Conservation (phyloP, 2,329 filamentous ascomycete genomes). For the Cladosporium austrohemisphaericum region DNA sequence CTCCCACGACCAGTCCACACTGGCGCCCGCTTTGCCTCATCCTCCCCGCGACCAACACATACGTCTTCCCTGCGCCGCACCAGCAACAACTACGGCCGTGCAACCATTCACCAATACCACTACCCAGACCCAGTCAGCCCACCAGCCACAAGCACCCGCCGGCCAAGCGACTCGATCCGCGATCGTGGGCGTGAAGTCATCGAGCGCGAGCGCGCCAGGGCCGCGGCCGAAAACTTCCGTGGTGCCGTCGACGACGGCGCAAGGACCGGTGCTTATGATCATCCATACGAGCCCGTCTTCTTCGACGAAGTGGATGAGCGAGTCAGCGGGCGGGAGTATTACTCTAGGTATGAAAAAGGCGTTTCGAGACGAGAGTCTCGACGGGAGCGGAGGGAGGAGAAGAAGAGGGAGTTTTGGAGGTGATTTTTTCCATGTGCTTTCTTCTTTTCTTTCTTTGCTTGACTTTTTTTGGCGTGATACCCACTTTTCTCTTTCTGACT, state of each 20-base stretch:
- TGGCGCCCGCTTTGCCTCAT: slow-evolving; percentile 3
- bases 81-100: not conserved
- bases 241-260: not conserved
- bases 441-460: not conserved
- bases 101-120: slow-evolving; percentile 6
- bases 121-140: slow-evolving; percentile 5
- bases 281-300: not conserved
- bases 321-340: not conserved
- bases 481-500: too few relatives aligned
- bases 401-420: not conserved
- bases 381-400: slow-evolving; percentile 3
- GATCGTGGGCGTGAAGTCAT: slow-evolving; percentile 7
- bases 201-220: slow-evolving; percentile 4
- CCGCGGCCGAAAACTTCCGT: not conserved
- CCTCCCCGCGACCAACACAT: not conserved
- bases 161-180: slow-evolving; percentile 7
- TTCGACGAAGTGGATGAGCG: slow-evolving; percentile 6
- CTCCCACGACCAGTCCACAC: not conserved
- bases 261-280: not conserved
- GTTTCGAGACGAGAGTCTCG: not conserved
- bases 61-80: not conserved
- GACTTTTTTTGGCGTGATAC: too few relatives aligned
- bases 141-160: not conserved
- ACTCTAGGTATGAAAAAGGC: slow-evolving; percentile 5
- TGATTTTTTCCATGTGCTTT: not conserved